phyloP scores from a whole-genome alignment of 2,329 filamentous ascomycete genomes.

The Calonectria honghensis region DNA sequence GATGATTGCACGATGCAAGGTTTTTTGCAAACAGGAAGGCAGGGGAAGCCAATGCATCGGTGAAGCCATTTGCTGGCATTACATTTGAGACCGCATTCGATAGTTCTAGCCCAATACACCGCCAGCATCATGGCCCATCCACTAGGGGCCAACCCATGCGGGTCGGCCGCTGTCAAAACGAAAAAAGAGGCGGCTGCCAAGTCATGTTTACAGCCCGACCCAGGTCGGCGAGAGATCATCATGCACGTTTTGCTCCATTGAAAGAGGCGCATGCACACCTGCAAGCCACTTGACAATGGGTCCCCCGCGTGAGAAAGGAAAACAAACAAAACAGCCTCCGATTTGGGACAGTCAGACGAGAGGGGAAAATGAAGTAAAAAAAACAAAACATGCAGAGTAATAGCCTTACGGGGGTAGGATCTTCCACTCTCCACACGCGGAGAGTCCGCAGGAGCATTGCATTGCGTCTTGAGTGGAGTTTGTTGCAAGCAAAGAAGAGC shows the following conservation, averaged over 20 bases:
- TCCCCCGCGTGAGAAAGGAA: not conserved
- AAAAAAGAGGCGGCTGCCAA: not conserved
- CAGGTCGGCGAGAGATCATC: not conserved
- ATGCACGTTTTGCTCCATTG: not conserved
- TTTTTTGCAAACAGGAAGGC: not conserved
- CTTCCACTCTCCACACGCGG: not conserved
- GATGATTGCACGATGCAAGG: not conserved
- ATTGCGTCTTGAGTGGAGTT: not conserved
- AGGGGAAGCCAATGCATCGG: not conserved
- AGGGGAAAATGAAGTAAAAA: not conserved
- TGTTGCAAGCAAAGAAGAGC: not conserved
- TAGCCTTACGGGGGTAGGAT: not conserved
- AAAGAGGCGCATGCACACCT: not conserved
- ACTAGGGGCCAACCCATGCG: not conserved
- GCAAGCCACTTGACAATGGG: not conserved
- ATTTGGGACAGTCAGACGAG: not conserved
- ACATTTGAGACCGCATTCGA: not conserved
- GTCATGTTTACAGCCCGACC: not conserved
- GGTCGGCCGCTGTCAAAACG: constrained; percentile 2
- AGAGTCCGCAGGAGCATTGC: not conserved
- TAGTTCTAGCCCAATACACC: not conserved
- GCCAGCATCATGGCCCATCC: not conserved
- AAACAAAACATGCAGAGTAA: not conserved
- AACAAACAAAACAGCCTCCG: not conserved
- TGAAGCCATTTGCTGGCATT: not conserved